Percentiles rank a stretch among this genome's conserved stretches.
Conservation (phyloP, 306 rosid genomes). For the Vigna angularis region DNA sequence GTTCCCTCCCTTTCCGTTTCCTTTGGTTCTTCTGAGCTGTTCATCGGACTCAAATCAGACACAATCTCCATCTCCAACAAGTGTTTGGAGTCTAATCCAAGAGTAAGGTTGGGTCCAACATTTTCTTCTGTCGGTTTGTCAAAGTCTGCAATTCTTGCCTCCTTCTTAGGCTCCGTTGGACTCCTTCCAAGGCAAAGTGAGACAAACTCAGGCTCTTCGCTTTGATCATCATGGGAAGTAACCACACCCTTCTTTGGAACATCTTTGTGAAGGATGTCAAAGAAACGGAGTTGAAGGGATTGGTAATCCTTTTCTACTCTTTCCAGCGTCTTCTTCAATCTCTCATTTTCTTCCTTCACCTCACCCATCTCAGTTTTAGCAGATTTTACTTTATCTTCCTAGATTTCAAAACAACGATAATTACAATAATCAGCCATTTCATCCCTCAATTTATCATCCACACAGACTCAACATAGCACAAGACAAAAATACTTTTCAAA, state of each 20-base stretch:
- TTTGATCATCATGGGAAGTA: conserved; percentile 39
- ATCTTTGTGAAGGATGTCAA: conserved; percentile 52
- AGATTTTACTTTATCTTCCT: conserved; percentile 60
- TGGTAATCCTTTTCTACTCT: conserved; percentile 67
- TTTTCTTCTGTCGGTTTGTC: conserved; percentile 48
- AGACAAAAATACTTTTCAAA: conserved; percentile 6
- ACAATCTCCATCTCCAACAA: conserved; percentile 43
- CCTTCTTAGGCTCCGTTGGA: conserved; percentile 46
- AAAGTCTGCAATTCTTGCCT: conserved; percentile 24
- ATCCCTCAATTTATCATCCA: conserved; percentile 3
- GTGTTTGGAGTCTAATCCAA: conserved; percentile 62
- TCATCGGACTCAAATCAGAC: conserved; percentile 51
- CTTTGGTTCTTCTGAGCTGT: conserved; percentile 61
- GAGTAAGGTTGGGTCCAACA: conserved; percentile 45
- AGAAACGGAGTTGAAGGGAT: conserved; percentile 63
- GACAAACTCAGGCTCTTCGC: conserved; percentile 56
- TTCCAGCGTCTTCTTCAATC: conserved; percentile 64
- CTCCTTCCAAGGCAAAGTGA: conserved; percentile 74
- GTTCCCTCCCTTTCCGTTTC: conserved; percentile 47
- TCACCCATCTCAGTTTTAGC: conserved; percentile 70
- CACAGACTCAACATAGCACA: neutral
- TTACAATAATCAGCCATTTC: neutral
- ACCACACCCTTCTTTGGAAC: conserved; percentile 21
- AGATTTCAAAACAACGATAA: conserved; percentile 16
- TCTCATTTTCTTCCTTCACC: conserved; percentile 75